phyloP scores from a whole-genome alignment of 1,284 basidiomycete species.

The Trichosporon sp. region DNA sequence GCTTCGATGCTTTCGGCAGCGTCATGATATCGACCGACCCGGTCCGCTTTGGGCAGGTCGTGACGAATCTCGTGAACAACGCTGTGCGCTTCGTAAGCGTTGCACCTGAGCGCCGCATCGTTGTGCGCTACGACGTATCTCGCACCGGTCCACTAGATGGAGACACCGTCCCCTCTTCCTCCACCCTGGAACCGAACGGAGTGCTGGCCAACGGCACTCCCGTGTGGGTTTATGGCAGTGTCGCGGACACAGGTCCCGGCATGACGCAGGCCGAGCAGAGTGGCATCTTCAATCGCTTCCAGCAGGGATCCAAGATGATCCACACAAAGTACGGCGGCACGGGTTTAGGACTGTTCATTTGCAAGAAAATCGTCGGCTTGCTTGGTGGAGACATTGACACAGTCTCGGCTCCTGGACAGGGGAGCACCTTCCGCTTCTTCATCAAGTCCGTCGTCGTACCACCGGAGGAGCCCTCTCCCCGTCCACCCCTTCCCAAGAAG shows the following conservation, averaged over 20 bases:
- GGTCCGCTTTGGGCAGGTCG: conserved; percentile 53
- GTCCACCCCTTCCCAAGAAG: neutral
- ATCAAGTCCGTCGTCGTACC: conserved; percentile 27
- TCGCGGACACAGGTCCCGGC: conserved; percentile 55
- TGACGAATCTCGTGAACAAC: conserved; percentile 44
- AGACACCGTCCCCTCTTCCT: conserved; percentile 21
- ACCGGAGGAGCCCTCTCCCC: neutral
- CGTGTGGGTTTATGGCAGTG: conserved; percentile 48
- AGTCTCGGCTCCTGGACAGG: conserved; percentile 35
- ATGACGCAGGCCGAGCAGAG: conserved; percentile 47
- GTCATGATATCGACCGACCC: conserved; percentile 51
- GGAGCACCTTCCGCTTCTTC: conserved; percentile 57
- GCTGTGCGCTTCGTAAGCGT: conserved; percentile 28
- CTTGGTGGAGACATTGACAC: conserved; percentile 46
- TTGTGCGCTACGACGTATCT: conserved; percentile 39
- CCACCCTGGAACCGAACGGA: conserved; percentile 32
- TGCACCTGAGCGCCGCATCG: conserved; percentile 33
- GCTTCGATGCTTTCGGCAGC: conserved; percentile 29
- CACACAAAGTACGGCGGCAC: conserved; percentile 45
- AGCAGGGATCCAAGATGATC: conserved; percentile 44
- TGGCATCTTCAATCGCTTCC: conserved; percentile 52
- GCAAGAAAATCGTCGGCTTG: conserved; percentile 39
- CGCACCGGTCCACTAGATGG: conserved; percentile 29
- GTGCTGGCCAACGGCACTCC: conserved; percentile 42
- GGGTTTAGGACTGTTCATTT: conserved; percentile 48